These are phyloP conservation scores for Nicotiana sylvestris DNA, from an alignment of 257 asterid species.

Conservation along the genomic window DNA sequence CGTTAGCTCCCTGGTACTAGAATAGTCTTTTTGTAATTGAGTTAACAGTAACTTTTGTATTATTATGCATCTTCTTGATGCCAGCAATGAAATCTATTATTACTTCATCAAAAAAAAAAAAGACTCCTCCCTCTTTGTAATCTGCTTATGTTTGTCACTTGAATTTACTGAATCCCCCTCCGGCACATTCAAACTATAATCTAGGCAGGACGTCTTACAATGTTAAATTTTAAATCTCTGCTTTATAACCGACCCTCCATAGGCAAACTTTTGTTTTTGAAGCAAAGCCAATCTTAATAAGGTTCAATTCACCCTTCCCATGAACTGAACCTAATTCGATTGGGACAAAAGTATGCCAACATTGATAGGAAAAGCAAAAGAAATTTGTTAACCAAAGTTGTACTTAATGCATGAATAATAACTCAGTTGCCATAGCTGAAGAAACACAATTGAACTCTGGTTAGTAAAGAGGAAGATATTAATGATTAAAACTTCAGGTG, in stretches of 20 bases:
- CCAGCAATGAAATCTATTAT: too few species aligned
- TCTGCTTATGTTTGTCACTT: neutral
- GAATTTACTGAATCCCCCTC: neutral
- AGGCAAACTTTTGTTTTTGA: neutral
- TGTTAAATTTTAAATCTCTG: neutral
- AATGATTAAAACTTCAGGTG: neutral
- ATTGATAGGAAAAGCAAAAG: neutral
- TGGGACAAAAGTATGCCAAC: neutral
- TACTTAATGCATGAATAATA: neutral
- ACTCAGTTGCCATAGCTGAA: neutral
- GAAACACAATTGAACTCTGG: neutral
- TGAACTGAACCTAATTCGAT: neutral
- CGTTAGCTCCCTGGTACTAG: too few species aligned
- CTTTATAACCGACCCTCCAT: neutral
- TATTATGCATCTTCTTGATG: too few species aligned
- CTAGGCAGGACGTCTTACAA: neutral
- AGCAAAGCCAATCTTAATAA: neutral
- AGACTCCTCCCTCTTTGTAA: neutral
- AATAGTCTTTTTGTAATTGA: too few species aligned
- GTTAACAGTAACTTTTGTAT: too few species aligned
- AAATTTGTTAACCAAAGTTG: neutral
- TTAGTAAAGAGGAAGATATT: neutral
- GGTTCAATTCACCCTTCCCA: neutral
- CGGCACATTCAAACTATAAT: neutral
- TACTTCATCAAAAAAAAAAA: neutral